These are phyloP conservation scores for Rosa persica DNA, from an alignment of 306 rosid genomes.

Conservation along the genomic window DNA sequence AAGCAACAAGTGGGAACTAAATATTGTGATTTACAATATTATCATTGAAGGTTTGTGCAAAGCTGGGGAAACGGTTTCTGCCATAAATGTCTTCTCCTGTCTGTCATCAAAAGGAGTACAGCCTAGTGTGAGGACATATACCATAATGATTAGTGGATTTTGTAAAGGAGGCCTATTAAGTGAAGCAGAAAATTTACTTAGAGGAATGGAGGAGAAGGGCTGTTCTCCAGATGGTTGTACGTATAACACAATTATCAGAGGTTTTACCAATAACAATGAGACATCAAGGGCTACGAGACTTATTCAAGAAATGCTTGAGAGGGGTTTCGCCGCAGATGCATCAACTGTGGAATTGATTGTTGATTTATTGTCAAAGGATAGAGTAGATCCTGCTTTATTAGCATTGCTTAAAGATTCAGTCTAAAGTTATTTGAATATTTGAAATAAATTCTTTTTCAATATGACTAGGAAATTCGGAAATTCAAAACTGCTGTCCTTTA, in stretches of 20 bases:
- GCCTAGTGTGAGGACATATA: background rate
- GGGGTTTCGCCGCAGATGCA: background rate
- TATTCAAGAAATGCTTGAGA: background rate
- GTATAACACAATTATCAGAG: background rate
- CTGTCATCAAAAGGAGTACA: background rate
- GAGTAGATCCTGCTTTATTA: background rate
- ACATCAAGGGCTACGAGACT: background rate
- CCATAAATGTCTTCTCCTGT: background rate
- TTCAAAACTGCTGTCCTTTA: too few species aligned
- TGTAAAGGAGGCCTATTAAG: accelerated
- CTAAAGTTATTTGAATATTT: background rate
- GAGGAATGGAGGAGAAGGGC: background rate
- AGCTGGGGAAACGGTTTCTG: background rate
- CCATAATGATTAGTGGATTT: background rate
- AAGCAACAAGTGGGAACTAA: background rate
- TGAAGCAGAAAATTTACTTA: background rate
- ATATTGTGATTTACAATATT: background rate
- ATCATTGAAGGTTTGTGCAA: background rate
- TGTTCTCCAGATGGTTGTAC: background rate
- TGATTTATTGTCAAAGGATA: background rate
- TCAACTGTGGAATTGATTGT: background rate
- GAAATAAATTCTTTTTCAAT: background rate
- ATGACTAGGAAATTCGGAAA: too few species aligned
- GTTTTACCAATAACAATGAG: background rate
- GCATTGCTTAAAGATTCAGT: background rate